These are phyloP conservation scores for Geotrichum macrosporum DNA, from an alignment of 1,139 yeast genomes.

Conservation along the genomic window DNA sequence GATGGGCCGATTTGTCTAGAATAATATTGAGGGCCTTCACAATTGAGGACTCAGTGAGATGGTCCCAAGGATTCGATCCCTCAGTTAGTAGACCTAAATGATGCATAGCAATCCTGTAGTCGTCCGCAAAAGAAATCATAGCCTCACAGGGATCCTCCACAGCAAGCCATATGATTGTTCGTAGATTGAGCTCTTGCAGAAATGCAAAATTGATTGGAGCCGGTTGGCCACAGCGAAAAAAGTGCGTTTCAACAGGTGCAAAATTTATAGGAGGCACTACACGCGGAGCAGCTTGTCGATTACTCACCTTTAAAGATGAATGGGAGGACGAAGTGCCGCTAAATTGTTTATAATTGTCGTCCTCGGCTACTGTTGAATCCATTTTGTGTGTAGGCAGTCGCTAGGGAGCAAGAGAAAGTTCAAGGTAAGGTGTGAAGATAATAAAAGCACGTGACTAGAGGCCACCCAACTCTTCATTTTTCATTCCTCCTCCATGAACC, in stretches of 20 bases:
- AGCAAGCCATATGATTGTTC: slow-evolving; percentile 88
- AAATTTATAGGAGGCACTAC: slow-evolving; percentile 92
- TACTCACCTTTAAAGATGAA: too few relatives aligned
- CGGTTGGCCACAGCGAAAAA: slow-evolving; percentile 94
- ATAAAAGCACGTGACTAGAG: background rate
- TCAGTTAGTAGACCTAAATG: slow-evolving; percentile 55
- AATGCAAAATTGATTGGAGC: slow-evolving; percentile 89
- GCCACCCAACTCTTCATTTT: background rate
- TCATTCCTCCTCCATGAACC: background rate
- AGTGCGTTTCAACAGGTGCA: slow-evolving; percentile 83
- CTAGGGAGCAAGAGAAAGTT: background rate
- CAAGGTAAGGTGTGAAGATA: background rate
- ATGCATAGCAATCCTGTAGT: slow-evolving; percentile 58
- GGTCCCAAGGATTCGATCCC: slow-evolving; percentile 94
- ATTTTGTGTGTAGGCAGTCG: too few relatives aligned
- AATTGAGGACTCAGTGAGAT: slow-evolving; percentile 80
- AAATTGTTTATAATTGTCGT: background rate
- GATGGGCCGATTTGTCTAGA: slow-evolving; percentile 67
- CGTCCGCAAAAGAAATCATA: slow-evolving; percentile 73
- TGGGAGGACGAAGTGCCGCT: too few relatives aligned
- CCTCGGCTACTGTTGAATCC: background rate
- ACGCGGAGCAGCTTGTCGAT: slow-evolving; percentile 39
- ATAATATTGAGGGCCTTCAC: slow-evolving; percentile 73
- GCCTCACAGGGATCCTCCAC: slow-evolving; percentile 93
- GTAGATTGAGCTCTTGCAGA: slow-evolving; percentile 64